Conservation (phyloP, 768 basidiomycete genomes). For the Mycena haematopus region DNA sequence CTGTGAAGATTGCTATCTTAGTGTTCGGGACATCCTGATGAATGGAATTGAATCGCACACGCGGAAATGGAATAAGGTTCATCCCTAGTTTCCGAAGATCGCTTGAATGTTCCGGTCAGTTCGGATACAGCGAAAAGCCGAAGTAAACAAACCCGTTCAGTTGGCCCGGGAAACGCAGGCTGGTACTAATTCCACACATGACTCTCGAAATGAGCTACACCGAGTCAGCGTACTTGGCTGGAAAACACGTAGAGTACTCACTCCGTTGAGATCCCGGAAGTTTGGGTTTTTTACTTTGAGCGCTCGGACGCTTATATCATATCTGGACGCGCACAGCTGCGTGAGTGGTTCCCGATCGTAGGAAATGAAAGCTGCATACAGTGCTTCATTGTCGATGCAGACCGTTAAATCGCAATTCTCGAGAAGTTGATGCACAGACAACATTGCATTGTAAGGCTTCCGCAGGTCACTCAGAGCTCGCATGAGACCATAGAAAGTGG, state of each 20-base stretch:
- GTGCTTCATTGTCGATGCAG: constrained; percentile 87
- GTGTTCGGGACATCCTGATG: neutral
- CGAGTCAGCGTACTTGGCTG: constrained; percentile 11
- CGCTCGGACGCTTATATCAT: constrained; percentile 71
- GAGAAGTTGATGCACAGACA: constrained; percentile 88
- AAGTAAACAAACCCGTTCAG: constrained; percentile 71
- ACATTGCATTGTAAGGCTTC: constrained; percentile 86
- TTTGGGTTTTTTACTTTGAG: constrained; percentile 67
- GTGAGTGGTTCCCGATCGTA: neutral
- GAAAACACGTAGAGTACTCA: constrained; percentile 38
- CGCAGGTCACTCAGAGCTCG: neutral
- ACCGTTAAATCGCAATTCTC: constrained; percentile 87
- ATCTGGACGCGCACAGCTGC: constrained; percentile 47
- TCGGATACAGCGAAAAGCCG: neutral
- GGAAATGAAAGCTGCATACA: constrained; percentile 51
- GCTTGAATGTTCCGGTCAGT: constrained; percentile 41
- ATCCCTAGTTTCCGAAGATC: constrained; percentile 90
- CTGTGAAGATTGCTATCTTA: constrained; percentile 44
- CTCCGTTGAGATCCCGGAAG: constrained; percentile 74
- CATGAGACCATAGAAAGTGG: constrained; percentile 50
- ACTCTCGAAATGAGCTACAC: constrained; percentile 79
- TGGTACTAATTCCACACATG: constrained; percentile 94
- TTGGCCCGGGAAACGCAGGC: constrained; percentile 91
- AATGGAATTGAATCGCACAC: constrained; percentile 53
- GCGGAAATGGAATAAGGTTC: constrained; percentile 97